Base-by-base conservation (phyloP, 75 land plant genomes). In the Pseudotsuga menziesii region DNA sequence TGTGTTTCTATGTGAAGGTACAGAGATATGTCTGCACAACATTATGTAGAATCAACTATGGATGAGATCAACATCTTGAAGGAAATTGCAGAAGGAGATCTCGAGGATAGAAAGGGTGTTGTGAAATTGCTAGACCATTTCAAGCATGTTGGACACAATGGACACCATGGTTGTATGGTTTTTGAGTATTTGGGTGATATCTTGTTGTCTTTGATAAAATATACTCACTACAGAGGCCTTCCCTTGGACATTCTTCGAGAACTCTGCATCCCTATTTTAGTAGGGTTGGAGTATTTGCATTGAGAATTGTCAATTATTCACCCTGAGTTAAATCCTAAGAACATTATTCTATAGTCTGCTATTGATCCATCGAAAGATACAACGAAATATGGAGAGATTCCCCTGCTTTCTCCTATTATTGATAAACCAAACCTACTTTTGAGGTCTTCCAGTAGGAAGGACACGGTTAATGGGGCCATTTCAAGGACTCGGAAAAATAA, bases 121-220 rank as follows among this genome's bases (percentile, higher is more conserved):
- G 85, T 94, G 27, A 85, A 77, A 55, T 79, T 94, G 52, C 77
- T 94, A 29, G 95, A 94, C 82, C 93, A 94, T 66, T 94, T 94
- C 73, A 94, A 92, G 80, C 95, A 92, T 74, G 32, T 86, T 39
- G 98, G 98, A 0, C 98, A 95, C 52, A 94, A 94, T 80, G 98
- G 98, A 39, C 85, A 89, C 60, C 98, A 94, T 78, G 73, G 83
- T 11, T 94, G 98, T 77, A 84, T 94, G 88, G 95, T 94, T 17
- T 85, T 92, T 78, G 98, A 94, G 72, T 88, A 87, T 69, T 79
- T 94, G 59, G 98, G 98, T 15, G 98, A 94, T 81, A 90, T 6
- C n/a, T n/a, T n/a, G n/a, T n/a, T n/a, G n/a, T n/a, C n/a, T n/a
- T 61, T 92, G 23, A 90, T 89, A 44, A 90, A 76, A 83, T 88